A percentile compares a stretch with the other conserved stretches of the same genome.
Evolutionary conservation across 805 yeast genomes (phyloP).

Genomic region (Cyberlindnera misumaiensis): DNA sequence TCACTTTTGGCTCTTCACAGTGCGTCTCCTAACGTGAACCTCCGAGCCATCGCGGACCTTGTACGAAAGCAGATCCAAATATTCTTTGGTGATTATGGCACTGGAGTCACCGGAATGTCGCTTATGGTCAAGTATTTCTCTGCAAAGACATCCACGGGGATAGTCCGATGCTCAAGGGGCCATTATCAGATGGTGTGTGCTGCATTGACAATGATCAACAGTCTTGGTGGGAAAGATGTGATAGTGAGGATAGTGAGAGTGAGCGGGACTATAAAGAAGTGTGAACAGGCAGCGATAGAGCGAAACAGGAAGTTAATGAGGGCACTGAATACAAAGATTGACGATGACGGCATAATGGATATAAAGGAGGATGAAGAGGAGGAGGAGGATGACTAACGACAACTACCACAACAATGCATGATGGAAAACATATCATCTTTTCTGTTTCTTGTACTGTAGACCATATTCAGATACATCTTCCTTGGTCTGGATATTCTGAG

Average conservation of each 20-base stretch:
- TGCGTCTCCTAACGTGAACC: conserved; percentile 39
- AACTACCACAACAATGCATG: not conserved
- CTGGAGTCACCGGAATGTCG: conserved; percentile 55
- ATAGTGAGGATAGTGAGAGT: conserved; percentile 60
- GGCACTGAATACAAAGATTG: conserved; percentile 10
- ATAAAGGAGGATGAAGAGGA: conserved; percentile 18
- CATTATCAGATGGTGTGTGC: conserved; percentile 57
- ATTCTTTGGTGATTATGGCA: conserved; percentile 75
- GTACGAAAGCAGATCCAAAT: conserved; percentile 50
- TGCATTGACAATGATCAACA: conserved; percentile 52
- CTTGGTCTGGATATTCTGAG: conserved; percentile 2
- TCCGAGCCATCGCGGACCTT: conserved; percentile 43
- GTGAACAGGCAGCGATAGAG: conserved; percentile 63
- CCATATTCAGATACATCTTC: conserved; percentile 20
- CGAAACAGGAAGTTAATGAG: conserved; percentile 31
- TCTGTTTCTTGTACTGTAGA: conserved; percentile 15
- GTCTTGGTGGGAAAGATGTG: conserved; percentile 38
- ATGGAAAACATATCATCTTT: conserved; percentile 2
- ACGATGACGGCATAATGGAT: conserved; percentile 14
- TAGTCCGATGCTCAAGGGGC: conserved; percentile 66
- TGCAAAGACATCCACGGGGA: conserved; percentile 75
- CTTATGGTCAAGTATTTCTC: conserved; percentile 74
- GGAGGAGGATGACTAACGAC: conserved; percentile 4
- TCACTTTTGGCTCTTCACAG: conserved; percentile 43
- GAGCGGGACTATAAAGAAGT: conserved; percentile 82